phyloP scores from a whole-genome alignment of 306 rosid species.

The Pueraria montana region DNA sequence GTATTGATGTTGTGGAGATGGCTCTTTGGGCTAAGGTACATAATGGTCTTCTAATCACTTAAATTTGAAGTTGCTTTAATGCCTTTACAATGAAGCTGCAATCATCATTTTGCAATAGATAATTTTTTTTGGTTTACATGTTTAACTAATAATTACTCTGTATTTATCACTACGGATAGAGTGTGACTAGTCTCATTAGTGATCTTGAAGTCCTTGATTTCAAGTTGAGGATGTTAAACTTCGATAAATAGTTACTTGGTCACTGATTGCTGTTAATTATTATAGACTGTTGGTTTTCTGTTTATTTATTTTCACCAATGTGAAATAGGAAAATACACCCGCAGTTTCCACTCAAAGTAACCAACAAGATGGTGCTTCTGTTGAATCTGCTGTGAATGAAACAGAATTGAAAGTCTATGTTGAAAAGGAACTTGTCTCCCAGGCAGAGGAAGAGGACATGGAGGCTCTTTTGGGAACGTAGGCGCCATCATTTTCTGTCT shows the following conservation, averaged over 20 bases:
- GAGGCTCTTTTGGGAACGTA: slow-evolving; percentile 97
- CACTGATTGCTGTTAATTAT: slow-evolving; percentile 17
- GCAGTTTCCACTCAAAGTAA: slow-evolving; percentile 60
- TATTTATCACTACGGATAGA: slow-evolving; percentile 32
- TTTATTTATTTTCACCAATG: slow-evolving; percentile 41
- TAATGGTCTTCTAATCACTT: slow-evolving; percentile 50
- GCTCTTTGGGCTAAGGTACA: slow-evolving; percentile 99
- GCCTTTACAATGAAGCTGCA: slow-evolving; percentile 26
- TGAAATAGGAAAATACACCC: slow-evolving; percentile 83
- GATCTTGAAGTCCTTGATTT: slow-evolving; percentile 31
- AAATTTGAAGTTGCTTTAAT: slow-evolving; percentile 31
- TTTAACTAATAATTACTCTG: slow-evolving; percentile 27
- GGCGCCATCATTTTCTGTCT: slow-evolving; percentile 42
- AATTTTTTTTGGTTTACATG: neutral
- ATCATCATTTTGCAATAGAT: slow-evolving; percentile 4
- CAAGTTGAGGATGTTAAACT: slow-evolving; percentile 39
- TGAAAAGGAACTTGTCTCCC: slow-evolving; percentile 97
- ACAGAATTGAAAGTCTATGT: slow-evolving; percentile 85
- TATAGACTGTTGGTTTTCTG: slow-evolving; percentile 23
- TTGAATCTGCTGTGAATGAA: slow-evolving; percentile 64
- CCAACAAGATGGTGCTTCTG: slow-evolving; percentile 65
- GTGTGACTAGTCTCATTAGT: slow-evolving; percentile 34
- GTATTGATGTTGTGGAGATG: slow-evolving; percentile 98
- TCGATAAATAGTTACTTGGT: slow-evolving; percentile 19
- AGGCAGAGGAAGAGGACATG: slow-evolving; percentile 99